Base-by-base conservation (phyloP, 768 basidiomycete genomes). In the Paxillus ammoniavirescens region DNA sequence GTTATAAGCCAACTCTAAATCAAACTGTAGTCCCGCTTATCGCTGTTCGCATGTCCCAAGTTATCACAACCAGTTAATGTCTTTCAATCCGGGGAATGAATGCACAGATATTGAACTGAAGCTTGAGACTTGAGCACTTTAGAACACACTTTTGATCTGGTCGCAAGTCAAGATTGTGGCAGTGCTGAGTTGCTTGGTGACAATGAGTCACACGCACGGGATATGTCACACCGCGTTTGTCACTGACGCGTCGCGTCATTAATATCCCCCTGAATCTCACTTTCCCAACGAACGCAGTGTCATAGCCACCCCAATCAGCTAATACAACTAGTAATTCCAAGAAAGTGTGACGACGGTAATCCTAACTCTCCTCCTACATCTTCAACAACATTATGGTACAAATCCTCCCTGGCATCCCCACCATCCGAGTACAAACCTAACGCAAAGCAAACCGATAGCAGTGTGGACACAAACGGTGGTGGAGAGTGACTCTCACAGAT, bases 161-260 rank as follows among this genome's bases (percentile, higher is more conserved):
- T n/a, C 18, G 47, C 23, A 15, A 15, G 47, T 46, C 38, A 14
- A 18, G 18, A 9, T 13, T 45, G 59, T 60, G 65, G 64, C 65
- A 14, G 57, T 65, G 64, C 33, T 17, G 2, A 14, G 23, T 5
- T 26, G 23, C 3, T 26, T 26, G 26, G 50, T 52, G 13, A 64
- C 50, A 42, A 30, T 44, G 21, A 15, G 53, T 50, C 30, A 53
- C 56, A 15, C 21, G 57, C 67, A 68, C 62, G 64, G 70, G 67
- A 2, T 8, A 0, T 14, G 68, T 70, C 69, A 70, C 66, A 45
- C 5, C 67, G 66, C 56, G 67, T 70, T 42, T 12, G 58, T 56
- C 59, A 64, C 60, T 41, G 54, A 40, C 66, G 66, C 66, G 66
- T 57, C 59, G 53, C 58, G 59, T 55, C 44, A 49, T 42, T 17